phyloP scores from a whole-genome alignment of 768 basidiomycete species.

The Chalciporus chontae region DNA sequence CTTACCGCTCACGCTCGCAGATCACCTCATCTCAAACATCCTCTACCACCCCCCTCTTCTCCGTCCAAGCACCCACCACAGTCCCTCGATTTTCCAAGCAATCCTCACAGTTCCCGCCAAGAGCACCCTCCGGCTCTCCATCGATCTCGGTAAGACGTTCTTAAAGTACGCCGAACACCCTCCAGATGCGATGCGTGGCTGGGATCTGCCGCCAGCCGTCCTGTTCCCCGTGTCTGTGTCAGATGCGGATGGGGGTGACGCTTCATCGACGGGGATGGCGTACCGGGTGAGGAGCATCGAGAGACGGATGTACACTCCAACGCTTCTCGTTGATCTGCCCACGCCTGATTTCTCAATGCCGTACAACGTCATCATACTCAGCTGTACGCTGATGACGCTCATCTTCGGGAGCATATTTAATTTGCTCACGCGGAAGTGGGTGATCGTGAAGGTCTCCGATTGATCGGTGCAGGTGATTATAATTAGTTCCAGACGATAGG shows the following conservation, averaged over 20 bases:
- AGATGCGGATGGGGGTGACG: background rate
- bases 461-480: background rate
- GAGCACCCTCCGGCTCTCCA: conserved; percentile 57
- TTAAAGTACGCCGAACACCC: conserved; percentile 94
- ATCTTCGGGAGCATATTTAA: conserved; percentile 95
- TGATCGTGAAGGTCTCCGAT: conserved; percentile 41
- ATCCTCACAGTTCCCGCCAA: conserved; percentile 66
- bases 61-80: conserved; percentile 15
- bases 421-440: conserved; percentile 75
- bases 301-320: conserved; percentile 67
- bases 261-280: background rate
- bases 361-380: conserved; percentile 98
- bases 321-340: conserved; percentile 88
- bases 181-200: conserved; percentile 92
- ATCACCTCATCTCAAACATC: conserved; percentile 60
- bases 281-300: conserved; percentile 7
- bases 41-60: conserved; percentile 48
- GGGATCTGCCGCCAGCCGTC: conserved; percentile 90
- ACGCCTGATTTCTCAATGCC: conserved; percentile 99
- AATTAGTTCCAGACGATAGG: too few relatives aligned
- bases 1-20: conserved; percentile 31
- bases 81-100: conserved; percentile 70
- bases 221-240: conserved; percentile 39
- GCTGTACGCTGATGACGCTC: conserved; percentile 84
- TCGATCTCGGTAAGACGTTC: conserved; percentile 81